phyloP scores from a whole-genome alignment of 75 land plant species.

The Pinus tabuliformis region DNA sequence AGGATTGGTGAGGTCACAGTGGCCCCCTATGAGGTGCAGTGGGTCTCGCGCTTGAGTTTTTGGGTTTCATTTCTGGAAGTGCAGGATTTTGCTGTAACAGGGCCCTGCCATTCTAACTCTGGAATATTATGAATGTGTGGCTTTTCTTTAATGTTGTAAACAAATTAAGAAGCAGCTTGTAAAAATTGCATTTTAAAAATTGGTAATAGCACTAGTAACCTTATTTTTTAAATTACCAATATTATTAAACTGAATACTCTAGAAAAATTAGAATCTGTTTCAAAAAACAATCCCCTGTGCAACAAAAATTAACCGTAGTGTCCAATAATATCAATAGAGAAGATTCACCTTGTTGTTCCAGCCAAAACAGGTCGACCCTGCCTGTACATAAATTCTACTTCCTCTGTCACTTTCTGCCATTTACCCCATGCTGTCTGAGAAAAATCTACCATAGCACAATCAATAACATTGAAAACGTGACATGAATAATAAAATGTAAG shows the following conservation, averaged over 20 bases:
- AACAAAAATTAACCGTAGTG: not conserved
- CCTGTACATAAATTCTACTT: slow-evolving; percentile 83
- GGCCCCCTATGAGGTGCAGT: no score
- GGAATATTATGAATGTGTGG: no score
- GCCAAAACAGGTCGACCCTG: slow-evolving; percentile 96
- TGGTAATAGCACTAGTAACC: not conserved
- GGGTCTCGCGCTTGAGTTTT: no score
- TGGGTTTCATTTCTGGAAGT: no score
- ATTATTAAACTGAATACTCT: not conserved
- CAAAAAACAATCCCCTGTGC: not conserved
- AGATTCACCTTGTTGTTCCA: slow-evolving; percentile 89
- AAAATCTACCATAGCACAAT: slow-evolving; percentile 4
- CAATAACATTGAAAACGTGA: not conserved
- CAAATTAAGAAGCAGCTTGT: not conserved
- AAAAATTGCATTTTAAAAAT: not conserved
- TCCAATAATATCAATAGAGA: not conserved
- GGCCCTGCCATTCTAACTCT: no score
- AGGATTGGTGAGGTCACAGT: no score
- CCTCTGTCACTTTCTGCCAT: slow-evolving; percentile 84
- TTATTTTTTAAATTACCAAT: not conserved
- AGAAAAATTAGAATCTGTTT: not conserved
- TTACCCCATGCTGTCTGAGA: slow-evolving; percentile 85
- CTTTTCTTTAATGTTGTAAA: not conserved
- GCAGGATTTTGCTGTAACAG: no score
- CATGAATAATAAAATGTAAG: not conserved